These are phyloP conservation scores for Pythium monospermum DNA, from an alignment of 352 stramenopile species.

Conservation along the genomic window DNA sequence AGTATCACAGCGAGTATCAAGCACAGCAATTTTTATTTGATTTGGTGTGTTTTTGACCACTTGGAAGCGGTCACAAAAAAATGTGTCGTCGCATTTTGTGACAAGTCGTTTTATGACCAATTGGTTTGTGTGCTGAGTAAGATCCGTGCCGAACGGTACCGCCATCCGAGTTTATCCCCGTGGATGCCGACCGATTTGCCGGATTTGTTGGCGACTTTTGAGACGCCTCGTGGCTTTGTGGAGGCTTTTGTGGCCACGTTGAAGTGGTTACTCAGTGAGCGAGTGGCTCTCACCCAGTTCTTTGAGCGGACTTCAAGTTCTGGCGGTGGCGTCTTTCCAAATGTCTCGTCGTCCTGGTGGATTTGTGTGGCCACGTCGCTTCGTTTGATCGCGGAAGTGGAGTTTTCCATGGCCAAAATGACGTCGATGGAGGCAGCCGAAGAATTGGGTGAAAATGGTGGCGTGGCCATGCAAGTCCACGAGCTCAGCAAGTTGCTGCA, in stretches of 20 bases:
- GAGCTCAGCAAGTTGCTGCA: conserved; percentile 46
- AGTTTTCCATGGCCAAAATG: conserved; percentile 56
- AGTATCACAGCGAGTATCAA: conserved; percentile 37
- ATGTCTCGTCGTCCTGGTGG: conserved; percentile 55
- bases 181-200: conserved; percentile 31
- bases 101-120: conserved; percentile 50
- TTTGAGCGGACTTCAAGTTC: conserved; percentile 15
- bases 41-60: conserved; percentile 56
- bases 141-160: no score
- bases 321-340: conserved; percentile 10
- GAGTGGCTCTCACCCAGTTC: conserved; percentile 22
- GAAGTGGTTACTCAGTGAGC: conserved; percentile 51
- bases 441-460: no score
- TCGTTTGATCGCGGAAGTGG: conserved; percentile 49
- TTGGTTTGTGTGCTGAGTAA: conserved; percentile 40
- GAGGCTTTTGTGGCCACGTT: conserved; percentile 35
- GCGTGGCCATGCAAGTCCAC: conserved; percentile 49
- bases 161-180: no score
- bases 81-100: conserved; percentile 34
- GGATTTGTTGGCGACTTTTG: conserved; percentile 28
- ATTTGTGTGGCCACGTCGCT: conserved; percentile 40
- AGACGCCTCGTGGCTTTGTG: conserved; percentile 34
- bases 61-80: conserved; percentile 61
- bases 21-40: conserved; percentile 46
- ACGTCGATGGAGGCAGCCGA: conserved; percentile 31